Evolutionary conservation across 495 filamentous ascomycete genomes (phyloP).

Genomic region (Penicillium malachiteum): DNA sequence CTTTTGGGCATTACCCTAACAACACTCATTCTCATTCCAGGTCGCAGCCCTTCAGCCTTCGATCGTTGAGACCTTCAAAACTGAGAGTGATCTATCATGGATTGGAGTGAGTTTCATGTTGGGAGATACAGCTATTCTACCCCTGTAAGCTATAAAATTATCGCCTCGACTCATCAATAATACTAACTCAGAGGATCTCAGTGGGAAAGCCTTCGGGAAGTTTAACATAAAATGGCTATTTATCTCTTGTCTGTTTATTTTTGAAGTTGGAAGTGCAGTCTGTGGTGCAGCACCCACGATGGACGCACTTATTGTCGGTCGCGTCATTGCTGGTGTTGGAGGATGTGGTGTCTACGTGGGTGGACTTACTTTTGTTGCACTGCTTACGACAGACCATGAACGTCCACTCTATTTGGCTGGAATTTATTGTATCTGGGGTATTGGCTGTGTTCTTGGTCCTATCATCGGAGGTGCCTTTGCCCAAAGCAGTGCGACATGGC

Average conservation of each 20-base stretch:
- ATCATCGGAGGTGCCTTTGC: neutral
- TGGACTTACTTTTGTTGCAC: neutral
- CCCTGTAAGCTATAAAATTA: neutral
- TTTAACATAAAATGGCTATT: constrained; percentile 7
- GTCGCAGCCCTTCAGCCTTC: constrained; percentile 3
- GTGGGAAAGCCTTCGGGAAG: neutral
- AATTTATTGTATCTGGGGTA: neutral
- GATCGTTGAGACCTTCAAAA: constrained; percentile 3
- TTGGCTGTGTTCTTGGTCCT: neutral
- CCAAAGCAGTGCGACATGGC: neutral
- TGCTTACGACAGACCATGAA: neutral
- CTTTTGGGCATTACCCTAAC: neutral
- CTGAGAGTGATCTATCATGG: neutral
- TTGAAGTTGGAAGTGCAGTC: neutral
- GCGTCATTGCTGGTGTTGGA: neutral
- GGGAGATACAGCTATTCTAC: constrained; percentile 2
- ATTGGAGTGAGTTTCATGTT: constrained; percentile 1
- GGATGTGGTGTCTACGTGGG: constrained; percentile 1
- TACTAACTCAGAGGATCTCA: neutral
- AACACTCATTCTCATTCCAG: neutral
- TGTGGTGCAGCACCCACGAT: constrained; percentile 4
- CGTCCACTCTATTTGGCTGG: neutral
- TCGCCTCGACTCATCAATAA: neutral
- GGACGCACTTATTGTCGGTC: constrained; percentile 1
- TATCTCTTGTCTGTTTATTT: neutral